Conservation (phyloP, 106 monocot genomes). For the Dendrobium officinale region DNA sequence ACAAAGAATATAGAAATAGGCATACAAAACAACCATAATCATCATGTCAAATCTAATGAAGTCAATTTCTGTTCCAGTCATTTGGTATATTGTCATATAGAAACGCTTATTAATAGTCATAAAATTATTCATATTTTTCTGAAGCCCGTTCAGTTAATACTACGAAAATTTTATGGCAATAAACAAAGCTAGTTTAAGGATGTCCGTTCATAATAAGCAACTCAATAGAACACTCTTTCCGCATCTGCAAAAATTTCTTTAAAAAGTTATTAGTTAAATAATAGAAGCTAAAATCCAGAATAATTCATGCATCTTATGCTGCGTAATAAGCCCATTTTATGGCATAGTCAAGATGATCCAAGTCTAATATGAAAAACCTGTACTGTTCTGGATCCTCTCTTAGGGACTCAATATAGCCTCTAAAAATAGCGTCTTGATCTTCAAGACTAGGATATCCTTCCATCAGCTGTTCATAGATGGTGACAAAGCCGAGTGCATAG, state of each 20-base stretch:
- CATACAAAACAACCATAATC: neutral
- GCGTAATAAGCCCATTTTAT: neutral
- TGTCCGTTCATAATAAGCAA: neutral
- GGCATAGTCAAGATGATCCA: neutral
- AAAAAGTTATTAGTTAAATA: neutral
- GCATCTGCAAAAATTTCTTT: neutral
- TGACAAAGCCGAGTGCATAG: slow-evolving; percentile 90
- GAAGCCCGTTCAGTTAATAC: neutral
- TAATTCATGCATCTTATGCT: neutral
- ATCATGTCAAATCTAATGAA: neutral
- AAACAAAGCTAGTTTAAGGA: neutral
- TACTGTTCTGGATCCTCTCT: slow-evolving; percentile 80
- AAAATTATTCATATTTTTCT: too few relatives aligned
- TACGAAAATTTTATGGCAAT: neutral
- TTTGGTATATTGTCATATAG: too few relatives aligned
- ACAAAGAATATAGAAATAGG: neutral
- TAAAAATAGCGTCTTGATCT: slow-evolving; percentile 71
- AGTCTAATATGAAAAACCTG: slow-evolving; percentile 33
- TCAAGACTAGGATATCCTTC: slow-evolving; percentile 79
- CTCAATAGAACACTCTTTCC: neutral
- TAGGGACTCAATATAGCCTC: slow-evolving; percentile 60
- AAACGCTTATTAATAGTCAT: too few relatives aligned
- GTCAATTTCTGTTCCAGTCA: too few relatives aligned
- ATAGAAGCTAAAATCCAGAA: neutral
- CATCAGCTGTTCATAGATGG: slow-evolving; percentile 87